A percentile compares a stretch with the other conserved stretches of the same genome.
Evolutionary conservation across 306 rosid genomes (phyloP).

Genomic region (Fagus crenata): DNA sequence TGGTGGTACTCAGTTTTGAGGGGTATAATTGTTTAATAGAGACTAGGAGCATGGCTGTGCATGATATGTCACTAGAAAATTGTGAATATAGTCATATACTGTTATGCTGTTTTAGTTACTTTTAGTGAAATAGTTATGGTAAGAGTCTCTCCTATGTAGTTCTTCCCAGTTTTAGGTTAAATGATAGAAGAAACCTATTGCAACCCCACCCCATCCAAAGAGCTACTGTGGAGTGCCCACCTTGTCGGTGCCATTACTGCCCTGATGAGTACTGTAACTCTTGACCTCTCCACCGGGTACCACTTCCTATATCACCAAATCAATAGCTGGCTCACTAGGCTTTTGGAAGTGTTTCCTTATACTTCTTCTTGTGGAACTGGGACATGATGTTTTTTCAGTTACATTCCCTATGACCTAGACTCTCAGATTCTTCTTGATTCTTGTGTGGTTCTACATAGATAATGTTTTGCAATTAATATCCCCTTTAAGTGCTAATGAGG

Average conservation of each 20-base stretch:
- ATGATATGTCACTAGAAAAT: not conserved
- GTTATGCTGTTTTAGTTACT: not conserved
- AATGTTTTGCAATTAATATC: not conserved
- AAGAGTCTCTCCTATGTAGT: not conserved
- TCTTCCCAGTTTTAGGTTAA: not conserved
- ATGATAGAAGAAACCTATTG: not conserved
- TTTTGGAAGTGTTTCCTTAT: not conserved
- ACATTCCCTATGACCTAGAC: not conserved
- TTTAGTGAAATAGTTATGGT: not conserved
- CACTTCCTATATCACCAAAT: not conserved
- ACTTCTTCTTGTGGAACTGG: not conserved
- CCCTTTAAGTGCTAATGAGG: not conserved
- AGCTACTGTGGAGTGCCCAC: not conserved
- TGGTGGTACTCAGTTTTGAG: not conserved
- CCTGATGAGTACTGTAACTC: not conserved
- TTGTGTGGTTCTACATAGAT: not conserved
- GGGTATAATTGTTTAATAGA: not conserved
- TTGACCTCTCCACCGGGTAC: not conserved
- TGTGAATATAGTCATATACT: not conserved
- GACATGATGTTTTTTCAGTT: not conserved
- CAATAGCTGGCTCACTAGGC: not conserved
- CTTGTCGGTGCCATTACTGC: not conserved
- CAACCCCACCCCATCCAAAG: not conserved
- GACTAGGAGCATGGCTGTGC: constrained; percentile 4
- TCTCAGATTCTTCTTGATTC: not conserved